These are phyloP conservation scores for Pythium dissotocum DNA, from an alignment of 352 stramenopile species.

Conservation along the genomic window DNA sequence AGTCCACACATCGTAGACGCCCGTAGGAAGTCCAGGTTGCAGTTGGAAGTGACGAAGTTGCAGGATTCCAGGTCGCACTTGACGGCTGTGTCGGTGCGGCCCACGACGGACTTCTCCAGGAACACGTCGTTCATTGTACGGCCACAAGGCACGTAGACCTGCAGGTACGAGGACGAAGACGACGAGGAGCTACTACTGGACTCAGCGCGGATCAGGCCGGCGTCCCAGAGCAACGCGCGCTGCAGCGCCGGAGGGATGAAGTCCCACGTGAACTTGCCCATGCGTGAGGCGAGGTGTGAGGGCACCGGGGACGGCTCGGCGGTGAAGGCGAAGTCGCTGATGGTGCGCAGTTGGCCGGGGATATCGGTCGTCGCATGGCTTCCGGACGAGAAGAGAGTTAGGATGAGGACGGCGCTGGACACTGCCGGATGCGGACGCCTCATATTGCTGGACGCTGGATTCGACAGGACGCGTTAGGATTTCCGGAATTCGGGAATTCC, in stretches of 20 bases:
- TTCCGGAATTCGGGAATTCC: background rate
- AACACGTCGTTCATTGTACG: constrained; percentile 29
- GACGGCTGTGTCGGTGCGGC: background rate
- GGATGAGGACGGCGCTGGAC: background rate
- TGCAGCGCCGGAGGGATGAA: background rate
- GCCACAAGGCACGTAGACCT: constrained; percentile 22
- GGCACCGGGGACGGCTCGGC: background rate
- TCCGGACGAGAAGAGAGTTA: background rate
- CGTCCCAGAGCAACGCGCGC: constrained; percentile 18
- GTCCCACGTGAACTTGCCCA: background rate
- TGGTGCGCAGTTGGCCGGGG: background rate
- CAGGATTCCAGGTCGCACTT: background rate
- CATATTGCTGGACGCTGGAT: background rate
- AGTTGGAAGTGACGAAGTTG: background rate
- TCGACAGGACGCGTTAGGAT: background rate
- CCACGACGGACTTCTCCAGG: background rate
- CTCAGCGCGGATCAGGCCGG: constrained; percentile 1
- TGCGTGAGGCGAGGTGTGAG: background rate
- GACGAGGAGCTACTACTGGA: background rate
- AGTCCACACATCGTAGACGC: constrained; percentile 4
- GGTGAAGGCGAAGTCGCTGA: background rate
- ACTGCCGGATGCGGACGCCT: background rate
- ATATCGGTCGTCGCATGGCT: background rate
- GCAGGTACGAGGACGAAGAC: constrained; percentile 3
- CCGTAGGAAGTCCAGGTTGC: constrained; percentile 2